phyloP scores from a whole-genome alignment of 176 grass and related monocot species.

The Puya raimondii region DNA sequence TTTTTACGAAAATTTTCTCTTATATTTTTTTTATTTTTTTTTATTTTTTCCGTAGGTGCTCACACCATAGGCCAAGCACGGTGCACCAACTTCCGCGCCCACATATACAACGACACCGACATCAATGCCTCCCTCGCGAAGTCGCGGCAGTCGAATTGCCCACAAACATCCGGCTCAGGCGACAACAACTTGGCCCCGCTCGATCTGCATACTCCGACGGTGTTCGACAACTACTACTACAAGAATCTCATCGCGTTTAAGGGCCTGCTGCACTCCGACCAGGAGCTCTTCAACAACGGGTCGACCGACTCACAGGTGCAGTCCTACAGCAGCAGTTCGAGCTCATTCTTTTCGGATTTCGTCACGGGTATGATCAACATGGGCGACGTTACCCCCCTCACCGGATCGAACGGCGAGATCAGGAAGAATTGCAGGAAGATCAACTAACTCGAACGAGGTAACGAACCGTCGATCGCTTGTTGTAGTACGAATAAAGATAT shows the following conservation, averaged over 20 bases:
- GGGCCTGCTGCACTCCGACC: conserved; percentile 52
- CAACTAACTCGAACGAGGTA: conserved; percentile 10
- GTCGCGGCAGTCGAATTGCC: neutral
- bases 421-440: conserved; percentile 58
- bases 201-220: conserved; percentile 3
- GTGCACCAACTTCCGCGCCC: conserved; percentile 3
- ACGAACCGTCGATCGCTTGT: too few species aligned
- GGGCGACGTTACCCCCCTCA: conserved; percentile 38
- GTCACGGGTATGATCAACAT: conserved; percentile 47
- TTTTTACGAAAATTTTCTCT: neutral
- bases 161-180: neutral
- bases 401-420: conserved; percentile 39
- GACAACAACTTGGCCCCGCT: conserved; percentile 16
- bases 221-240: conserved; percentile 56
- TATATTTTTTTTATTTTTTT: neutral
- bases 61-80: conserved; percentile 30
- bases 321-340: conserved; percentile 13
- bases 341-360: conserved; percentile 42
- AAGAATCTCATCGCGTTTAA: conserved; percentile 27
- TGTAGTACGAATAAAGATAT: too few species aligned
- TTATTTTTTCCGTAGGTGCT: neutral
- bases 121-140: conserved; percentile 23
- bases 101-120: conserved; percentile 5
- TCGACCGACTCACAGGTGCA: conserved; percentile 20
- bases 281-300: conserved; percentile 35